Base-by-base conservation (phyloP, 352 stramenopile genomes). In the Globisporangium acanthophoron region DNA sequence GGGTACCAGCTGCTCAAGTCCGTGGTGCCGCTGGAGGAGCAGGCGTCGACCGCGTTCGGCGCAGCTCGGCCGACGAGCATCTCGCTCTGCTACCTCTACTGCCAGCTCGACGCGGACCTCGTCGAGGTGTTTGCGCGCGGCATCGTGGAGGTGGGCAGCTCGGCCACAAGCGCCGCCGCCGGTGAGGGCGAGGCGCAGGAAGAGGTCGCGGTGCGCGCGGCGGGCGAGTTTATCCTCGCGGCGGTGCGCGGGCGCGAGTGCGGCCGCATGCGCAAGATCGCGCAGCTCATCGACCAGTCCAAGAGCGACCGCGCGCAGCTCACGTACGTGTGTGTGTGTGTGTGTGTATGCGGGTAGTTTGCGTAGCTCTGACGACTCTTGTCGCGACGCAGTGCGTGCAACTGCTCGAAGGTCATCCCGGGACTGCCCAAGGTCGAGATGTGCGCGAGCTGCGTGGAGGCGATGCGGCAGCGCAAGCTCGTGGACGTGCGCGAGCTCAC, bases 1-100 rank as follows among this genome's bases (percentile, higher is more conserved):
- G 78, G 78, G 0, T 88, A 75, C 55, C 78, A 88, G 37, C 58
- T 88, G 33, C 59, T 88, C 50, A 88, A 88, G 67, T 79, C 74
- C 1, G 70, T 54, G 13, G 48, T 85, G n/a, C 73, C 78, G 48
- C 69, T 70, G 15, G 71, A 67, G 9, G 43, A 52, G 16, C 24
- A 56, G 29, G 39, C 41, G 61, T 66, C 18, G 44, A 55, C 11
- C 54, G 63, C 31, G 27, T 47, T 0, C 49, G 20, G 20, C 47
- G 61, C 29, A 55, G 63, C 5, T 52, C 72, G 61, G 0, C 68
- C 65, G 41, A 62, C 82, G 52, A 73, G 78, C 49, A 69, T 86
- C 54, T 88, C 78, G 21, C 63, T 84, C 18, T 88, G 78, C 52
- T 88, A 87, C 60, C 31, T 88, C 52, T 88, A 87, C 62, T 73